Base-by-base conservation (phyloP, 208 protist species). In the Porcisia deanei region DNA sequence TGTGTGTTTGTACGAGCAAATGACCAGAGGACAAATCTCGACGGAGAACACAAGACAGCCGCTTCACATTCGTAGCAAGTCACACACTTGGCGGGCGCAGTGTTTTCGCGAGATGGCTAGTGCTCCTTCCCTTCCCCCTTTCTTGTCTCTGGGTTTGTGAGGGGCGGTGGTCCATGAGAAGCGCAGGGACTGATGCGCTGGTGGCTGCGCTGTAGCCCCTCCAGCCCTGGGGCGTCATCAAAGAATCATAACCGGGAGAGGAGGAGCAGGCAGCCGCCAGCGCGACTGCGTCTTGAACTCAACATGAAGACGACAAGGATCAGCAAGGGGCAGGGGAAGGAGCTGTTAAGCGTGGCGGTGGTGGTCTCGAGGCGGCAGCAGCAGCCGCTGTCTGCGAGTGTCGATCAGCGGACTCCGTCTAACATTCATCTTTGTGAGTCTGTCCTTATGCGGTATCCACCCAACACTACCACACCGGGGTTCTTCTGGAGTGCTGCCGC, bases 391-490 rank as follows among this genome's bases (percentile, higher is more conserved):
- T 53, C 55, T 8, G 71, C 68, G 22, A 54, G 55, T 20, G 53
- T 0, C 43, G 71, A 82, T 73, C 57, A 68, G 25, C 52, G 10
- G n/a, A 71, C 58, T 14, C 71, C 58, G 8, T 63, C n/a, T 16
- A 74, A 77, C 49, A 82, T 74, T 52, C 72, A 77, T 39, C 64
- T 77, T 8, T 58, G 54, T 57, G 72, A 82, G 53, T 64, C 75
- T 55, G 73, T 71, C 18, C 75, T 75, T 75, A 39, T 78, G 52
- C 64, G 69, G 41, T 75, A 75, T 45, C 72, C 57, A 25, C 52
- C 30, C 2, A 54, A 12, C 66, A 20, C 22, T 16, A 68, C 63
- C 14, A 43, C 45, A 25, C 25, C 47, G 12, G 34, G 63, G 43
- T 61, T 70, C 5, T 12, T 64, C 76, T 58, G 66, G 66, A 6